phyloP scores from a whole-genome alignment of 2,329 filamentous ascomycete genomes.

The Fusarium neocosmosporiellum region DNA sequence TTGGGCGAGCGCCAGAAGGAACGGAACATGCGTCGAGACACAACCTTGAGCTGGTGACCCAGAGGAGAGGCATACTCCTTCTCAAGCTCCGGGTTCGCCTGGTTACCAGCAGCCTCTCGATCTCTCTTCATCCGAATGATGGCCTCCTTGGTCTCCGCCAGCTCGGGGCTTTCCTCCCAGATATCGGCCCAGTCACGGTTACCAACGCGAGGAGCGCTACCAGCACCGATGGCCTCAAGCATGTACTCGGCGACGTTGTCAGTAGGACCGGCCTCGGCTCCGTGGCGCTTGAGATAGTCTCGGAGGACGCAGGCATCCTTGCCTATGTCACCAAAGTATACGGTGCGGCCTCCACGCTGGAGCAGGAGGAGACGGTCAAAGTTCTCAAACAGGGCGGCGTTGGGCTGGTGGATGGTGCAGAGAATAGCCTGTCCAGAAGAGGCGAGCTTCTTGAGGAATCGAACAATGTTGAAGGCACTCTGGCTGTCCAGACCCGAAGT shows the following conservation, averaged over 20 bases:
- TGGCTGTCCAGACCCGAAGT: slow-evolving; percentile 74
- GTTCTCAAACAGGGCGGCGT: slow-evolving; percentile 86
- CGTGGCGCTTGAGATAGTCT: slow-evolving; percentile 68
- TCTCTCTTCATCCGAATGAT: slow-evolving; percentile 75
- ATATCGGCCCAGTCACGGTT: slow-evolving; percentile 83
- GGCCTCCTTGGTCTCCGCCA: slow-evolving; percentile 72
- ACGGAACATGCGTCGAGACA: slow-evolving; percentile 78
- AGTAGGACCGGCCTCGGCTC: slow-evolving; percentile 66
- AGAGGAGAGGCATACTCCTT: slow-evolving; percentile 87
- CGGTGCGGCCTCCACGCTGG: slow-evolving; percentile 80
- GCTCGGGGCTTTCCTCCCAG: slow-evolving; percentile 79
- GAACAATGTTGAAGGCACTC: slow-evolving; percentile 80
- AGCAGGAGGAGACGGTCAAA: slow-evolving; percentile 86
- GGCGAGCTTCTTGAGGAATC: slow-evolving; percentile 81
- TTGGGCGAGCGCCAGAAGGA: slow-evolving; percentile 89
- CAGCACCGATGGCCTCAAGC: slow-evolving; percentile 85
- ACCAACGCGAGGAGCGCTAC: slow-evolving; percentile 77
- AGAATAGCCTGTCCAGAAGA: slow-evolving; percentile 87
- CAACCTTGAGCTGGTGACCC: slow-evolving; percentile 80
- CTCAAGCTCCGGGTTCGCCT: slow-evolving; percentile 65
- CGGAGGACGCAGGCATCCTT: slow-evolving; percentile 78
- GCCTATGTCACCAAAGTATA: slow-evolving; percentile 89
- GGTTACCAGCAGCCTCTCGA: slow-evolving; percentile 56
- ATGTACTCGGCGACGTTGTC: slow-evolving; percentile 81
- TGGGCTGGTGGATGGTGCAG: slow-evolving; percentile 92